Percentiles rank a stretch among this genome's conserved stretches.
phyloP scores from a whole-genome alignment of 495 filamentous ascomycete genomes.

The Glarea lozoyensis region DNA sequence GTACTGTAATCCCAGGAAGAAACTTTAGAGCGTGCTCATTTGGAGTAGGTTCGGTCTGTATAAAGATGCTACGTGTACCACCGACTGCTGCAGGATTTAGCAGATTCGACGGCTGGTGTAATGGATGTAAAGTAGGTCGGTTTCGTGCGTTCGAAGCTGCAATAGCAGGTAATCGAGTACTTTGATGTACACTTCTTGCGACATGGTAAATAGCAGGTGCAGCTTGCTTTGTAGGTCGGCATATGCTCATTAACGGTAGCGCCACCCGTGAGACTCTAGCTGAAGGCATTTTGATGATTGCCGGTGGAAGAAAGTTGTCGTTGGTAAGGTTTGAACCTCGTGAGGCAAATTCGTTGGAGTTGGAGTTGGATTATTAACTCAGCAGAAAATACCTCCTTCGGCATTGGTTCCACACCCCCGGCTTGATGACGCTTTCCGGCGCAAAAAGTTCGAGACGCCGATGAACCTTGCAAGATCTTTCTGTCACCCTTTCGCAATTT shows the following conservation, averaged over 20 bases:
- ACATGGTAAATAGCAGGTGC: not conserved
- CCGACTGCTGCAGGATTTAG: slow-evolving; percentile 20
- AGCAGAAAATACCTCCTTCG: too few species aligned
- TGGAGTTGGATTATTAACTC: not conserved
- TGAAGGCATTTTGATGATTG: slow-evolving; percentile 6
- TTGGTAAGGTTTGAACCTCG: not conserved
- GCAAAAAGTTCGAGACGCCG: not conserved
- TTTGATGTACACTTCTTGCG: slow-evolving; percentile 20
- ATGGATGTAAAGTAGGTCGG: slow-evolving; percentile 38
- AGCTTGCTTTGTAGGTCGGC: slow-evolving; percentile 9
- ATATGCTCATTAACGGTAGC: slow-evolving; percentile 10
- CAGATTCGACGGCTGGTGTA: slow-evolving; percentile 32
- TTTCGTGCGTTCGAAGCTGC: slow-evolving; percentile 38
- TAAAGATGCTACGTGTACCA: slow-evolving; percentile 77
- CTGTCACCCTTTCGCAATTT: too few species aligned
- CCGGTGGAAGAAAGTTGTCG: not conserved
- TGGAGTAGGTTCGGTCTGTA: slow-evolving; percentile 90
- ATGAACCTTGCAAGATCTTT: too few species aligned
- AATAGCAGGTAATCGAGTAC: slow-evolving; percentile 32
- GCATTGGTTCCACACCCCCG: too few species aligned
- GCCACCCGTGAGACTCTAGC: slow-evolving; percentile 11
- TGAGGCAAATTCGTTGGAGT: too few species aligned
- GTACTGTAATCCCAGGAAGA: slow-evolving; percentile 72
- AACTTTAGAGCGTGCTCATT: slow-evolving; percentile 93
- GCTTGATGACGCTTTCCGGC: too few species aligned